A percentile compares a stretch with the other conserved stretches of the same genome.
These are phyloP conservation scores for Coniochaeta ligniaria DNA, from an alignment of 2,329 filamentous ascomycete genomes.

Conservation along the genomic window DNA sequence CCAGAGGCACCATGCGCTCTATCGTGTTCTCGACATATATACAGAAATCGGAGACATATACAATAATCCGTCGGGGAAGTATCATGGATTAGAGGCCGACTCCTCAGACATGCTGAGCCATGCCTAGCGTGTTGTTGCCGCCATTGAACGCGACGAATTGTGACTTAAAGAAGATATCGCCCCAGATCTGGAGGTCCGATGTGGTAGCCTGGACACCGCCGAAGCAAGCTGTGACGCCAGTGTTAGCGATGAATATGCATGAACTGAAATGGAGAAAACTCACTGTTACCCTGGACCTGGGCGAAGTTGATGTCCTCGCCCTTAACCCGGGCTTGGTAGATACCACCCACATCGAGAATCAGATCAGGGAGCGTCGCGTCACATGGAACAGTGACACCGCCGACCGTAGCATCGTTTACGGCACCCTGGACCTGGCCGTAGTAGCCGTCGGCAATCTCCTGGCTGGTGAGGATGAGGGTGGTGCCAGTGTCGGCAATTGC, in stretches of 20 bases:
- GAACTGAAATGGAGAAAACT: constrained; percentile 18
- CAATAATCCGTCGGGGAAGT: neutral
- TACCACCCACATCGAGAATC: constrained; percentile 47
- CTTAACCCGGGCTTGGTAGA: constrained; percentile 48
- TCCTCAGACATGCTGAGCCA: constrained; percentile 30
- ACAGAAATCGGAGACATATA: neutral
- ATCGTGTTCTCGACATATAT: neutral
- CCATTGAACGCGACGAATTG: constrained; percentile 52
- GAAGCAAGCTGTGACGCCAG: constrained; percentile 44
- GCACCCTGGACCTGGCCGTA: constrained; percentile 39
- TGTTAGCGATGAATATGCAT: constrained; percentile 7
- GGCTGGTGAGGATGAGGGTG: constrained; percentile 54
- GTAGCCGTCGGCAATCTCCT: constrained; percentile 40
- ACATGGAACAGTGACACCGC: constrained; percentile 42
- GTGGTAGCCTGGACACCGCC: constrained; percentile 59
- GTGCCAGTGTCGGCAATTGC: constrained; percentile 54
- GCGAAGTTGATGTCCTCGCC: constrained; percentile 48
- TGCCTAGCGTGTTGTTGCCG: constrained; percentile 45
- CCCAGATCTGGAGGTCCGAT: constrained; percentile 52
- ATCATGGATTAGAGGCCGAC: neutral
- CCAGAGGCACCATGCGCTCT: neutral
- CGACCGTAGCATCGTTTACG: constrained; percentile 26
- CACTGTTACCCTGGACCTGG: constrained; percentile 40
- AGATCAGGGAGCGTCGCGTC: constrained; percentile 37
- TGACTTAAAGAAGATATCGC: constrained; percentile 55